Evolutionary conservation across 2,329 filamentous ascomycete species (phyloP).

Genomic region (Colletotrichum kahawae): DNA sequence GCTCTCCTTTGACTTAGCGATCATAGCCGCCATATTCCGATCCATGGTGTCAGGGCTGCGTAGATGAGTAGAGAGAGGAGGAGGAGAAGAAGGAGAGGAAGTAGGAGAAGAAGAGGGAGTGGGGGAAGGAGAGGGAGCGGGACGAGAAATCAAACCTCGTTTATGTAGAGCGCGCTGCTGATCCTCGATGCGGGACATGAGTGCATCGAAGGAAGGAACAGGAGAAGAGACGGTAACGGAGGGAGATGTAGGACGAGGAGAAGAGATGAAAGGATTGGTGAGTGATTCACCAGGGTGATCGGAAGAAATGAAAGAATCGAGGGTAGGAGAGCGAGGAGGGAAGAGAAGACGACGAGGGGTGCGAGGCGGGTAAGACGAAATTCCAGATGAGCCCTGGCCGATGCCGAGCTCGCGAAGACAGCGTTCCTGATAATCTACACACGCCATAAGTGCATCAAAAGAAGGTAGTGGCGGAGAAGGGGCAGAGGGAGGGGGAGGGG

Average conservation of each 20-base stretch:
- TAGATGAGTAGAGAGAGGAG: background rate
- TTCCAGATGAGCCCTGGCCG: background rate
- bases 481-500: background rate
- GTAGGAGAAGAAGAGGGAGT: background rate
- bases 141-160: background rate
- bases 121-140: background rate
- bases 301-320: background rate
- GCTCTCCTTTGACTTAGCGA: background rate
- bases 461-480: background rate
- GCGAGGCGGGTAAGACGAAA: background rate
- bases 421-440: background rate
- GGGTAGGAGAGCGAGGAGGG: background rate
- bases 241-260: background rate
- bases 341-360: background rate
- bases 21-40: background rate
- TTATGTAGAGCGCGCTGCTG: background rate
- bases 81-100: background rate
- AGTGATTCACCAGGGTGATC: background rate
- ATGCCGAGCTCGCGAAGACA: background rate
- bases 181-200: background rate
- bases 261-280: background rate
- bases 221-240: background rate
- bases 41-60: background rate
- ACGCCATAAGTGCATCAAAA: background rate
- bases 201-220: background rate